phyloP scores from a whole-genome alignment of 371 early-diverging fungal species.

The Paraphysoderma sedebokerense region DNA sequence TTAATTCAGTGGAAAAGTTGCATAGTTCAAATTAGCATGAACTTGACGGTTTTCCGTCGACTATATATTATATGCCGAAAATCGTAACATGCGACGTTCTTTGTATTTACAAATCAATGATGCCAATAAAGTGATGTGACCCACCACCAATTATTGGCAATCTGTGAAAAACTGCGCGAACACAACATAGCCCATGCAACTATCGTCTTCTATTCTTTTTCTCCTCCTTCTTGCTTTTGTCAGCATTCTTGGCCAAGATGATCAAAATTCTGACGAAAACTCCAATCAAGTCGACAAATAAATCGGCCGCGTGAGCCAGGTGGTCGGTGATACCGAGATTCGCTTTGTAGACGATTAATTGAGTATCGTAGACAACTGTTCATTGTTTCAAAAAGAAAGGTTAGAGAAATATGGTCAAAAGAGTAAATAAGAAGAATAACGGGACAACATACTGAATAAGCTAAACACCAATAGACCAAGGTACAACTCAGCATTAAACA shows the following conservation, averaged over 20 bases:
- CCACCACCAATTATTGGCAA: too few relatives aligned
- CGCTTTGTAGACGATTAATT: slow-evolving; percentile 33
- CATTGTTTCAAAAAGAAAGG: too few relatives aligned
- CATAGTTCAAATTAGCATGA: too few relatives aligned
- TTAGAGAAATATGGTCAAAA: background rate
- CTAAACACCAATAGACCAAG: slow-evolving; percentile 31
- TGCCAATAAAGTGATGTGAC: too few relatives aligned
- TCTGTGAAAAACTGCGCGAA: too few relatives aligned
- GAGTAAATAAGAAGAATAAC: slow-evolving; percentile 8
- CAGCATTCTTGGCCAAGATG: slow-evolving; percentile 20
- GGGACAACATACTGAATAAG: background rate
- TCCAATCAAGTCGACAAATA: slow-evolving; percentile 34
- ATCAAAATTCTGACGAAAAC: slow-evolving; percentile 28
- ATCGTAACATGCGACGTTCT: too few relatives aligned
- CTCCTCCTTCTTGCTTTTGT: slow-evolving; percentile 9
- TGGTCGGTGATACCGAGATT: slow-evolving; percentile 26
- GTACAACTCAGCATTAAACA: slow-evolving; percentile 29
- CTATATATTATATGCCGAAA: too few relatives aligned
- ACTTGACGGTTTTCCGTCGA: too few relatives aligned
- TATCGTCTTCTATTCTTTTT: too few relatives aligned
- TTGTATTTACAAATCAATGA: too few relatives aligned
- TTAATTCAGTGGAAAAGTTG: too few relatives aligned
- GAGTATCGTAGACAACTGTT: slow-evolving; percentile 44
- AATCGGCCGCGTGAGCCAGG: slow-evolving; percentile 24
- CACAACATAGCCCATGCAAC: too few relatives aligned